phyloP scores from a whole-genome alignment of 352 stramenopile species.

The Phytophthora brassicae region DNA sequence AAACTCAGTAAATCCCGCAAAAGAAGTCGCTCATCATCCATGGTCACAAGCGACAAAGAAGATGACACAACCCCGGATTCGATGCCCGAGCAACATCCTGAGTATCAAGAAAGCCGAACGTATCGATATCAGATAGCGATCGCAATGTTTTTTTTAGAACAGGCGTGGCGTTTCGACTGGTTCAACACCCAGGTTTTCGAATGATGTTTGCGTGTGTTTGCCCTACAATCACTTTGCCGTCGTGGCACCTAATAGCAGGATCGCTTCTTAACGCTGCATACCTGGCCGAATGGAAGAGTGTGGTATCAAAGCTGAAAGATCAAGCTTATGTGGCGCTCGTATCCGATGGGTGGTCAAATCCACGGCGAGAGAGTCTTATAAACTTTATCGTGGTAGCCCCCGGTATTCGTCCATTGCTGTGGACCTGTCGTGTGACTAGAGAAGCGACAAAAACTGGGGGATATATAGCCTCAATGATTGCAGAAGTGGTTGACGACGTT shows the following conservation, averaged over 20 bases:
- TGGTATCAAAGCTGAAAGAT: not conserved
- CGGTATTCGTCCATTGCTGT: not conserved
- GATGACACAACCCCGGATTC: too few relatives aligned
- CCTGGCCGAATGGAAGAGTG: not conserved
- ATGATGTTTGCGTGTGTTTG: slow-evolving; percentile 8
- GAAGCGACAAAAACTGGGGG: slow-evolving; percentile 1
- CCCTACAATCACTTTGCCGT: not conserved
- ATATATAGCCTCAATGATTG: slow-evolving; percentile 7
- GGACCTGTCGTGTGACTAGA: slow-evolving; percentile 2
- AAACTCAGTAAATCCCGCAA: too few relatives aligned
- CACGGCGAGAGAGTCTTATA: slow-evolving; percentile 1
- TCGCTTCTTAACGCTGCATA: not conserved
- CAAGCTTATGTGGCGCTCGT: not conserved
- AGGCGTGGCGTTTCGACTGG: not conserved
- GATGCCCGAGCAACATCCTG: too few relatives aligned
- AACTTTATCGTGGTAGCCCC: slow-evolving; percentile 8
- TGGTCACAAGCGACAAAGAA: too few relatives aligned
- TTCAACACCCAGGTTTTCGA: slow-evolving; percentile 1
- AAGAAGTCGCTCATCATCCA: too few relatives aligned
- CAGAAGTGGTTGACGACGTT: slow-evolving; percentile 2
- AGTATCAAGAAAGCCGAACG: too few relatives aligned
- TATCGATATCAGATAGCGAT: slow-evolving; percentile 3
- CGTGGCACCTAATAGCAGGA: not conserved
- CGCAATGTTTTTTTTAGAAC: slow-evolving; percentile 4
- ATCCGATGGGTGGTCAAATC: slow-evolving; percentile 12